These are phyloP conservation scores for Didymella pinodella DNA, from an alignment of 2,329 filamentous ascomycete species.

Conservation along the genomic window DNA sequence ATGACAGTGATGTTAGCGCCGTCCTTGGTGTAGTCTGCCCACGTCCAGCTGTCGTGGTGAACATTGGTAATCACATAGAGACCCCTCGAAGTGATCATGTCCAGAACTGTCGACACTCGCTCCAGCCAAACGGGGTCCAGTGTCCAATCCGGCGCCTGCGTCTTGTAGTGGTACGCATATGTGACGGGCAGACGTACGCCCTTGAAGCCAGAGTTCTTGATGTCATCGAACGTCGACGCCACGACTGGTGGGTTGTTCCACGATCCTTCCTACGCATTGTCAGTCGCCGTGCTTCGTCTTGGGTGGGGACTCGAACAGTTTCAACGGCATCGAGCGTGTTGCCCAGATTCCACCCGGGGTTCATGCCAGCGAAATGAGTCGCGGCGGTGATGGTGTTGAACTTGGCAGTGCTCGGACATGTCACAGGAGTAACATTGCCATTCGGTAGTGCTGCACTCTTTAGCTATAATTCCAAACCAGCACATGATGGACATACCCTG, in stretches of 20 bases:
- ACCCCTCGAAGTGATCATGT: conserved; percentile 61
- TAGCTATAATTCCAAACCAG: not conserved
- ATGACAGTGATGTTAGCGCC: conserved; percentile 61
- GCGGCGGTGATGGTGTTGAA: conserved; percentile 58
- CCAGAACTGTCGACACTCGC: conserved; percentile 65
- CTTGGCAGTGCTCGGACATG: conserved; percentile 50
- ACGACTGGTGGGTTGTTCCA: conserved; percentile 66
- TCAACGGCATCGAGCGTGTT: conserved; percentile 67
- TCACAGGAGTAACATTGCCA: conserved; percentile 31
- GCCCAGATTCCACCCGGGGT: conserved; percentile 67
- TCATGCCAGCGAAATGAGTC: conserved; percentile 58
- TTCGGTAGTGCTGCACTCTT: conserved; percentile 7
- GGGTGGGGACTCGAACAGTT: not conserved
- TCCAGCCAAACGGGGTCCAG: conserved; percentile 64
- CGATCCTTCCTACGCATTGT: conserved; percentile 56
- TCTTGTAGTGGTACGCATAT: conserved; percentile 65
- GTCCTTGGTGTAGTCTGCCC: conserved; percentile 61
- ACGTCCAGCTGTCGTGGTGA: conserved; percentile 67
- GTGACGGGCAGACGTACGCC: conserved; percentile 67
- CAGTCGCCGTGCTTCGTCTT: not conserved
- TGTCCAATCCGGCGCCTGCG: conserved; percentile 61
- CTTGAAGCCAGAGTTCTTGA: conserved; percentile 65
- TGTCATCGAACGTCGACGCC: conserved; percentile 59
- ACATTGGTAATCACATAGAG: conserved; percentile 65
- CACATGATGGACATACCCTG: conserved; percentile 21